Conservation (phyloP, 805 yeast genomes). For the Ogataea pignaliae region DNA sequence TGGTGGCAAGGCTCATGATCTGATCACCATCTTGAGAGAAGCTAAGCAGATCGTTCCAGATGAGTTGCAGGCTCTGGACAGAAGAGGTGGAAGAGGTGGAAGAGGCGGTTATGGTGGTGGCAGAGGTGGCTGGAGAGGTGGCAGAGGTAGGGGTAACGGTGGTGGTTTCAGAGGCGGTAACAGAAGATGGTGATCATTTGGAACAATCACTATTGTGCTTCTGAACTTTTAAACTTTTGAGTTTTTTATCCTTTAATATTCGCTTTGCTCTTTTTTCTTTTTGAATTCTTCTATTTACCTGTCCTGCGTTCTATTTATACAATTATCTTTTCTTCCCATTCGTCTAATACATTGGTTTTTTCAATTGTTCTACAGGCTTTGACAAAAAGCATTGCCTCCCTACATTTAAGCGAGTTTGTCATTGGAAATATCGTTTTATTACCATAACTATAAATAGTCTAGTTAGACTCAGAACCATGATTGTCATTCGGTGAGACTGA, state of each 20-base stretch:
- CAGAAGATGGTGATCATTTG: conserved; percentile 16
- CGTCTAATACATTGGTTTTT: no score
- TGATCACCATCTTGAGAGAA: conserved; percentile 86
- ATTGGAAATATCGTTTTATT: no score
- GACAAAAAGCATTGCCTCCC: no score
- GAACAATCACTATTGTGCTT: not conserved
- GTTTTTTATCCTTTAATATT: conserved; percentile 14
- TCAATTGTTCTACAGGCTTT: no score
- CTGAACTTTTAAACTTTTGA: conserved; percentile 39
- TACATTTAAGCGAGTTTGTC: no score
- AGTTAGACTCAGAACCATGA: no score
- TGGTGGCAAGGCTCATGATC: conserved; percentile 83
- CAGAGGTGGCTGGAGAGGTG: conserved; percentile 43
- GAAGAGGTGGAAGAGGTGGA: conserved; percentile 59
- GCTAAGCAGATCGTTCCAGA: conserved; percentile 90
- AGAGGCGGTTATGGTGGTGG: conserved; percentile 46
- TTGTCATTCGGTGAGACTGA: no score
- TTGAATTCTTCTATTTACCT: not conserved
- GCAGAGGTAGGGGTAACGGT: conserved; percentile 40
- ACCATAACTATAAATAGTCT: no score
- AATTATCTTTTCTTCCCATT: no score
- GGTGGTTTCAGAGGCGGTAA: conserved; percentile 44
- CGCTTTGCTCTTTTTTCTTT: not conserved
- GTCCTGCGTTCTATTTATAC: not conserved
- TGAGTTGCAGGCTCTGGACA: conserved; percentile 70